Conservation (phyloP, 345 rosid genomes). For the Brassica juncea region DNA sequence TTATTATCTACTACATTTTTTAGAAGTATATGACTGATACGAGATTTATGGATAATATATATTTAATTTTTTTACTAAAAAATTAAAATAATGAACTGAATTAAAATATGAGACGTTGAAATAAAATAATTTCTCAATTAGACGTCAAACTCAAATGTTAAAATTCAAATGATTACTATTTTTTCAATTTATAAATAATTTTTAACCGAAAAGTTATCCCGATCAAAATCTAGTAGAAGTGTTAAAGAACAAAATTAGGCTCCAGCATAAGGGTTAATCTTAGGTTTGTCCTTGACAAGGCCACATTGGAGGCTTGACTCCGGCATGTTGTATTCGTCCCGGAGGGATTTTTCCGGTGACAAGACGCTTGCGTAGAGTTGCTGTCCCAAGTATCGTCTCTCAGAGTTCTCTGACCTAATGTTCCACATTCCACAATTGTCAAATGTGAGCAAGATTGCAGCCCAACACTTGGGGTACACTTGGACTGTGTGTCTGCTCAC, state of each 20-base stretch:
- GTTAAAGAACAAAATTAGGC: slow-evolving; percentile 24
- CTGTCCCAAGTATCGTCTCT: slow-evolving; percentile 69
- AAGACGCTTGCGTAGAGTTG: slow-evolving; percentile 67
- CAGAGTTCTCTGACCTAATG: slow-evolving; percentile 61
- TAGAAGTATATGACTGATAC: background rate
- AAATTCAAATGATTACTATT: background rate
- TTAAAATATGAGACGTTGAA: background rate
- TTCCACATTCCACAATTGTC: slow-evolving; percentile 99
- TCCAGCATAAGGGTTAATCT: slow-evolving; percentile 60
- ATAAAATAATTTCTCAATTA: too few relatives aligned
- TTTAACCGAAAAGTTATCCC: too few relatives aligned
- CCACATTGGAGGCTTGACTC: slow-evolving; percentile 44
- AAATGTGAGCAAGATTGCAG: slow-evolving; percentile 71
- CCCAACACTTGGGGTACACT: slow-evolving; percentile 84
- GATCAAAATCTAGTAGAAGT: too few relatives aligned
- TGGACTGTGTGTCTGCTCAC: slow-evolving; percentile 80
- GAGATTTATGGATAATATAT: too few relatives aligned
- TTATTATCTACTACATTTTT: too few relatives aligned
- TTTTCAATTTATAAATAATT: too few relatives aligned
- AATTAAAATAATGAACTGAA: background rate
- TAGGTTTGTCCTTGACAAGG: slow-evolving; percentile 39
- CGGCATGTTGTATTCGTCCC: slow-evolving; percentile 82
- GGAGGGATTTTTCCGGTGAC: slow-evolving; percentile 67
- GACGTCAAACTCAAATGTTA: background rate
- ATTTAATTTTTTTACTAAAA: too few relatives aligned